phyloP scores from a whole-genome alignment of 2,329 filamentous ascomycete genomes.

The Colletotrichum spinosum region DNA sequence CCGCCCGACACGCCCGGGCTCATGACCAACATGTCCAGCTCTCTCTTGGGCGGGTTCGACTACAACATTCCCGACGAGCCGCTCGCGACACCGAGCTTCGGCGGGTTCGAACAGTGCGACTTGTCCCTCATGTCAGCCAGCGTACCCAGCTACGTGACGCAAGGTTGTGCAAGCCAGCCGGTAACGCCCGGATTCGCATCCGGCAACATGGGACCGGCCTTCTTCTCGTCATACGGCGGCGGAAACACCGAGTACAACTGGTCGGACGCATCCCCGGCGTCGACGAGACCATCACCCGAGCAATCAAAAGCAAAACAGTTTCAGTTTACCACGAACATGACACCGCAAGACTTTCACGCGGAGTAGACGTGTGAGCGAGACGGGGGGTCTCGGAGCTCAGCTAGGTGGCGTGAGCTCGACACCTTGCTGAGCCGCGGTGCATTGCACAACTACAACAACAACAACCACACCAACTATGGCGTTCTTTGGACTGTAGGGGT shows the following conservation, averaged over 20 bases:
- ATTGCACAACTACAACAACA: background rate
- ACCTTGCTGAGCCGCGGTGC: no score
- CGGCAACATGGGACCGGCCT: slow-evolving; percentile 55
- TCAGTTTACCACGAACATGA: slow-evolving; percentile 51
- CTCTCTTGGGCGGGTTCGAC: slow-evolving; percentile 53
- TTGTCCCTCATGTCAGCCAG: slow-evolving; percentile 50
- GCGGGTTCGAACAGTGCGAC: slow-evolving; percentile 54
- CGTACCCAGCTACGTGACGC: slow-evolving; percentile 60
- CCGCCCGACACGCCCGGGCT: slow-evolving; percentile 66
- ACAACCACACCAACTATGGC: slow-evolving; percentile 21
- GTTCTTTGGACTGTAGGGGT: slow-evolving; percentile 2
- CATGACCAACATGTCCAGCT: slow-evolving; percentile 53
- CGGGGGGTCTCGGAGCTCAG: background rate
- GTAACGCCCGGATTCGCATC: slow-evolving; percentile 60
- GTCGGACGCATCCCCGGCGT: slow-evolving; percentile 54
- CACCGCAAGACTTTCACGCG: slow-evolving; percentile 40
- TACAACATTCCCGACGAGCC: slow-evolving; percentile 59
- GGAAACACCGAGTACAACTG: slow-evolving; percentile 64
- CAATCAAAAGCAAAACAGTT: slow-evolving; percentile 43
- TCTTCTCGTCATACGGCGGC: slow-evolving; percentile 48
- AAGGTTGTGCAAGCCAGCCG: slow-evolving; percentile 56
- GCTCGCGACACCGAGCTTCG: slow-evolving; percentile 60
- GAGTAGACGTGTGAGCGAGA: slow-evolving; percentile 19
- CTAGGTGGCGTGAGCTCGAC: no score
- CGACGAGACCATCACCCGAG: slow-evolving; percentile 48